A percentile compares a stretch with the other conserved stretches of the same genome.
Conservation (phyloP, 805 yeast genomes). For the Zygoascus bituminiphila region DNA sequence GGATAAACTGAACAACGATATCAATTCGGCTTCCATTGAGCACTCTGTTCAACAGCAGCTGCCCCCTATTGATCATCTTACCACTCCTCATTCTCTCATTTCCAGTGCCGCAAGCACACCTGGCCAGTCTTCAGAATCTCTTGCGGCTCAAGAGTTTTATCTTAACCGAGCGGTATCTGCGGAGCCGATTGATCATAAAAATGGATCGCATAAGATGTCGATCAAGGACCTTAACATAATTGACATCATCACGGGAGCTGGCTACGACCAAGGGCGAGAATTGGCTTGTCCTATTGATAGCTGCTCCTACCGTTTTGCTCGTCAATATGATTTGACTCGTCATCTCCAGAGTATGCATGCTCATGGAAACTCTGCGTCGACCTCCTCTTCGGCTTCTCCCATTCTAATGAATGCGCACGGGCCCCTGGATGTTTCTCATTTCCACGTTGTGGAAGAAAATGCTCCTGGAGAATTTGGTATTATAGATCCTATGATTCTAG, state of each 20-base stretch:
- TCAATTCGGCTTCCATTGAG: conserved; percentile 1
- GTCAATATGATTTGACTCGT: conserved; percentile 33
- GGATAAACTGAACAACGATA: conserved; percentile 8
- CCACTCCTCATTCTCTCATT: conserved; percentile 1
- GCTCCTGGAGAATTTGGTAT: background rate
- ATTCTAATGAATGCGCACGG: too few species aligned
- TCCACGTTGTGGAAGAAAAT: background rate
- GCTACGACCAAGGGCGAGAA: conserved; percentile 25
- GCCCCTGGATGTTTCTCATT: background rate
- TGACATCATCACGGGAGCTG: conserved; percentile 31
- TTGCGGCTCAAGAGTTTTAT: background rate
- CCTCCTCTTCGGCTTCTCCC: background rate
- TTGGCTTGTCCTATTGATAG: conserved; percentile 26
- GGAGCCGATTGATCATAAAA: background rate
- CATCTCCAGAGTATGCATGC: conserved; percentile 23
- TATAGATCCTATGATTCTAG: conserved; percentile 10
- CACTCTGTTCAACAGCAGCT: background rate
- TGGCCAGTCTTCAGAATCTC: background rate
- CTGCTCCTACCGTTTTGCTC: conserved; percentile 28
- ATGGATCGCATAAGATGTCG: background rate
- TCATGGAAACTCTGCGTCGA: background rate
- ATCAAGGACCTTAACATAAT: conserved; percentile 18
- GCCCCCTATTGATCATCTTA: background rate
- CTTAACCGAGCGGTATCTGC: background rate
- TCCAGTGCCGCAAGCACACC: conserved; percentile 14